Base-by-base conservation (phyloP, 169 alveolate genomes). In the Plasmodium vivax region DNA sequence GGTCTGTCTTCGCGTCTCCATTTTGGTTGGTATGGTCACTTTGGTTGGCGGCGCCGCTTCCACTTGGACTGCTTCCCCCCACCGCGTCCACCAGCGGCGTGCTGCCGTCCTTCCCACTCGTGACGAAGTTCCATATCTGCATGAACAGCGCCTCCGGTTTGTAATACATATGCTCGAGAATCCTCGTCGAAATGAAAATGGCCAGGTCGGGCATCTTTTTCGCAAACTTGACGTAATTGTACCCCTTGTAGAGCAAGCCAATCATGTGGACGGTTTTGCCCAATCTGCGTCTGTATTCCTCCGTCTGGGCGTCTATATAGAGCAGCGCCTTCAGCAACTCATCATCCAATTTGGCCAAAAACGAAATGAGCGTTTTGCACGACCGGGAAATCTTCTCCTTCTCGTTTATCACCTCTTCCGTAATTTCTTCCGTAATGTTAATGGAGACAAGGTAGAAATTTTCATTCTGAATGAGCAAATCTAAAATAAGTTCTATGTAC, bases 271-370 rank as follows among this genome's bases (percentile, higher is more conserved):
- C 94, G 23, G 93, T 96, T 95, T 96, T 95, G 7, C 94, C 98
- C 34, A 97, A 95, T 92, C 97, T 94, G 38, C 96, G 95, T 73
- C 97, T 95, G 90, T 97, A 97, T 83, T 96, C 98, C 58, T 95
- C 97, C 34, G 97, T 92, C 82, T 97, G 98, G 27, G 97, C 98
- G 75, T 98, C 99, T 12, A 97, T 97, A 83, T 97, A 97, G 73
- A 96, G 85, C 38, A 97, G 93, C n/a, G 97, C 98, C 94, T 97
- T 97, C 72, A 95, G 95, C 47, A 97, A 96, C 95, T 97, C 98
- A 72, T 97, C 98, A 85, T 97, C 97, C 47, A 97, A 95, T 93
- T 97, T 97, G 9, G 96, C 97, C 36, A 97, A 96, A 36, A 97
- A 94, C n/a, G 96, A 96, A 51, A 97, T 90, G 34, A 97, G 93